Evolutionary conservation across 1,139 yeast species (phyloP).

Genomic region (Lodderomyces metapsilosis): DNA sequence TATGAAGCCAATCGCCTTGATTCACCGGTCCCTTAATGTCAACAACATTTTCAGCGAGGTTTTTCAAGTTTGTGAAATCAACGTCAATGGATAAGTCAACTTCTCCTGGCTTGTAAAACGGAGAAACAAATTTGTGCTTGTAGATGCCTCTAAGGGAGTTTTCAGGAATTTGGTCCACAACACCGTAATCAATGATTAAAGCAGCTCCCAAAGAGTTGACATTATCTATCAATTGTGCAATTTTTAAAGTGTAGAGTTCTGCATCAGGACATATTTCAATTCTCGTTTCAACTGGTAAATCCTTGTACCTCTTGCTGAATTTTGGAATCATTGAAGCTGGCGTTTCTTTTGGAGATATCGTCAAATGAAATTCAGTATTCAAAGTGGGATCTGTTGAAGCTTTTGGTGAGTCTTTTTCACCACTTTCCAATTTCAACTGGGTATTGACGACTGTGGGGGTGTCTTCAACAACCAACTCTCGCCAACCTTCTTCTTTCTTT

Average conservation of each 20-base stretch:
- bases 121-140: conserved; percentile 74
- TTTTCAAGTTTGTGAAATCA: conserved; percentile 60
- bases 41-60: conserved; percentile 13
- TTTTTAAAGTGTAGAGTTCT: conserved; percentile 48
- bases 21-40: conserved; percentile 58
- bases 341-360: conserved; percentile 59
- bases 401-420: conserved; percentile 6
- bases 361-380: conserved; percentile 55
- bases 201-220: conserved; percentile 56
- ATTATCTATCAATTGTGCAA: conserved; percentile 41
- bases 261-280: conserved; percentile 80
- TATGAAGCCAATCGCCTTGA: conserved; percentile 81
- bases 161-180: conserved; percentile 49
- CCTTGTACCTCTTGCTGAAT: conserved; percentile 50
- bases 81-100: conserved; percentile 85
- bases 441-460: conserved; percentile 42
- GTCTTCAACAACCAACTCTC: conserved; percentile 69
- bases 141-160: conserved; percentile 73
- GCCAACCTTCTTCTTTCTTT: conserved; percentile 66
- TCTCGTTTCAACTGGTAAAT: conserved; percentile 54
- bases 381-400: conserved; percentile 2
- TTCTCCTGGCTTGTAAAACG: conserved; percentile 71
- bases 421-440: conserved; percentile 28
- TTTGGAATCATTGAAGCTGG: conserved; percentile 63
- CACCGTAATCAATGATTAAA: conserved; percentile 77